Base-by-base conservation (phyloP, 2,329 filamentous ascomycete genomes). In the Penicillium palitans region DNA sequence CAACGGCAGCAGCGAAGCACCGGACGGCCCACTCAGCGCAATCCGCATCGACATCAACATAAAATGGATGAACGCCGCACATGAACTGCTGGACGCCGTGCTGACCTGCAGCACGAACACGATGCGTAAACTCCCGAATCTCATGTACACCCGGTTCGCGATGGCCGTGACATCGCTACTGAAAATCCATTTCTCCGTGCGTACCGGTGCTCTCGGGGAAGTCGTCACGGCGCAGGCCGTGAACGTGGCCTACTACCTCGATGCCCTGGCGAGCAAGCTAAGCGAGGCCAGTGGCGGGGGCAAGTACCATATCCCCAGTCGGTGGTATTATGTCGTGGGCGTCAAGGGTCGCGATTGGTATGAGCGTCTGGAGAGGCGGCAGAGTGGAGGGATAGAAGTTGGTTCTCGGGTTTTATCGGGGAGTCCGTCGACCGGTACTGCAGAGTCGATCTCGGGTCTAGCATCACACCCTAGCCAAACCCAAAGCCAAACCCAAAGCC, bases 1-100 rank as follows among this genome's bases (percentile, higher is more conserved):
- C 27, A 37, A 25, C 29, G 13, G 12, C 21, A 58, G 59, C 27
- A 68, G 67, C 15, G 59, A 55, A 12, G 52, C 54, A 4, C 33
- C 60, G 0, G 53, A 59, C 4, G 45, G 57, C 7, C 65, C 65
- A 6, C 60, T 74, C 24, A 74, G 72, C 48, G 71, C 70, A 3
- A 66, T 72, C 51, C 72, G 72, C 21, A 66, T 75, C 50, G 72
- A 75, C 47, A 66, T 75, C 59, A 74, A 66, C 3, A 65, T 75
- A 42, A 75, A 74, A 64, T 75, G 72, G 72, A 68, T 75, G 71
- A 69, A 72, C 44, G 68, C 72, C 21, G 69, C 72, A 12, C 73
- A 74, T 8, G 67, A 71, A 50, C 52, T 74, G 52, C 66, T 75
- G 17, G 67, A 75, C 50, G 65, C 68, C 2, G 67, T 73, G 24